A percentile compares a stretch with the other conserved stretches of the same genome.
phyloP scores from a whole-genome alignment of 352 stramenopile species.

The Pythium dissimile region DNA sequence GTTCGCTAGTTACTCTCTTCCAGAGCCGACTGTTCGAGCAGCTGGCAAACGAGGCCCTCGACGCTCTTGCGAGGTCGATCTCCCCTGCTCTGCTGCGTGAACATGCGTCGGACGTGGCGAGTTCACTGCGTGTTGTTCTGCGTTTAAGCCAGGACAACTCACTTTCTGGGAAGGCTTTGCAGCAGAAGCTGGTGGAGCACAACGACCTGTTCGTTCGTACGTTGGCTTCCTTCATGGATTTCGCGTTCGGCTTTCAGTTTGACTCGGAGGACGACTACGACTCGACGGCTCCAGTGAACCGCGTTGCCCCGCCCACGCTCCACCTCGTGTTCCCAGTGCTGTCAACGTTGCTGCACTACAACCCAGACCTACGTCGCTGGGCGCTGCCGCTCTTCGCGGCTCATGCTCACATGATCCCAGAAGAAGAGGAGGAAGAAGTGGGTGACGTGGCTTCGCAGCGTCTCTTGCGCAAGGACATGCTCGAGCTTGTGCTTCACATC shows the following conservation, averaged over 20 bases:
- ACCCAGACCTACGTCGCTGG: slow-evolving; percentile 59
- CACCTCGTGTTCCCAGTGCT: slow-evolving; percentile 80
- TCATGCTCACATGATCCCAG: slow-evolving; percentile 82
- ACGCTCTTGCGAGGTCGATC: slow-evolving; percentile 57
- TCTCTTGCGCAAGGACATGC: slow-evolving; percentile 68
- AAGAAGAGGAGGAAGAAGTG: slow-evolving; percentile 88
- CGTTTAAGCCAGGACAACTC: slow-evolving; percentile 30
- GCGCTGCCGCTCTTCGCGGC: slow-evolving; percentile 69
- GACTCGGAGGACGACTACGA: slow-evolving; percentile 79
- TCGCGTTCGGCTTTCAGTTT: slow-evolving; percentile 82
- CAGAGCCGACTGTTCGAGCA: slow-evolving; percentile 50
- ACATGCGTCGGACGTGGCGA: slow-evolving; percentile 64
- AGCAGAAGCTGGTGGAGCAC: slow-evolving; percentile 32
- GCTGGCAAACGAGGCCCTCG: slow-evolving; percentile 33
- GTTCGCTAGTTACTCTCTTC: slow-evolving; percentile 49
- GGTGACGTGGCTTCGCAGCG: slow-evolving; percentile 74
- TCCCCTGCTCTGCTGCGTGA: slow-evolving; percentile 55
- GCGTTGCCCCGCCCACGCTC: slow-evolving; percentile 66
- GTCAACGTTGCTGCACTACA: slow-evolving; percentile 44
- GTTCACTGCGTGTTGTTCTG: slow-evolving; percentile 52
- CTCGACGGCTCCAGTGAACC: slow-evolving; percentile 52
- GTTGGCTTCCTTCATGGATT: slow-evolving; percentile 62
- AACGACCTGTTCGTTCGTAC: slow-evolving; percentile 55
- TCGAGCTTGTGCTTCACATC: slow-evolving; percentile 63
- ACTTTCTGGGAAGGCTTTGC: slow-evolving; percentile 34